A percentile compares a stretch with the other conserved stretches of the same genome.
Evolutionary conservation across 768 basidiomycete species (phyloP).

Genomic region (Macrolepiota fuliginosa): DNA sequence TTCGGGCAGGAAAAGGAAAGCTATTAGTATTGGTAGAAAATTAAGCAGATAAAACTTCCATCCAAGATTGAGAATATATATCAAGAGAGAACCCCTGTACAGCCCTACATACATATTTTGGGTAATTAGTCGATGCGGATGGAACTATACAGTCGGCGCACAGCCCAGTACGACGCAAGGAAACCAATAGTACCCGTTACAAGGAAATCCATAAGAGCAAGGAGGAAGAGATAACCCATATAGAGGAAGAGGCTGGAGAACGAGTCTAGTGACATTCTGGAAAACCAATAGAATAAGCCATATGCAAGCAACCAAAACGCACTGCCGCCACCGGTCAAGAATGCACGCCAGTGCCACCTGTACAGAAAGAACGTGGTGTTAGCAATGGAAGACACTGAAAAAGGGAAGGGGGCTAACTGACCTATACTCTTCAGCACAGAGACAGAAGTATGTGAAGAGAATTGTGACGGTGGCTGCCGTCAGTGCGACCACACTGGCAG

Average conservation of each 20-base stretch:
- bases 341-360: conserved; percentile 97
- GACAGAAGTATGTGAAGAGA: conserved; percentile 83
- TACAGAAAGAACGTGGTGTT: background rate
- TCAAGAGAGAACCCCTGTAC: no score
- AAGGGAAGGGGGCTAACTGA: conserved; percentile 23
- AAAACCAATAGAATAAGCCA: conserved; percentile 85
- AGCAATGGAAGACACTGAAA: background rate
- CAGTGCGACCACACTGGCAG: conserved; percentile 75
- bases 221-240: conserved; percentile 85
- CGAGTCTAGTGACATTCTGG: conserved; percentile 82
- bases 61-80: background rate
- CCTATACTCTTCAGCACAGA: conserved; percentile 96
- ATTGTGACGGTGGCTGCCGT: conserved; percentile 92
- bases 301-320: conserved; percentile 90
- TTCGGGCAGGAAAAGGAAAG: conserved; percentile 77
- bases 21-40: conserved; percentile 48
- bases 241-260: conserved; percentile 81
- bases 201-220: conserved; percentile 83
- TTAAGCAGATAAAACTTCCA: background rate
- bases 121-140: conserved; percentile 69
- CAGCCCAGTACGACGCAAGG: conserved; percentile 88
- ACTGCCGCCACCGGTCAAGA: conserved; percentile 88
- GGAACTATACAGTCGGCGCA: conserved; percentile 76
- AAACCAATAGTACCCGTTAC: conserved; percentile 92
- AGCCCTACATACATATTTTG: background rate